Conservation (phyloP, 1,139 yeast genomes). For the Suhomyces panamericanus region DNA sequence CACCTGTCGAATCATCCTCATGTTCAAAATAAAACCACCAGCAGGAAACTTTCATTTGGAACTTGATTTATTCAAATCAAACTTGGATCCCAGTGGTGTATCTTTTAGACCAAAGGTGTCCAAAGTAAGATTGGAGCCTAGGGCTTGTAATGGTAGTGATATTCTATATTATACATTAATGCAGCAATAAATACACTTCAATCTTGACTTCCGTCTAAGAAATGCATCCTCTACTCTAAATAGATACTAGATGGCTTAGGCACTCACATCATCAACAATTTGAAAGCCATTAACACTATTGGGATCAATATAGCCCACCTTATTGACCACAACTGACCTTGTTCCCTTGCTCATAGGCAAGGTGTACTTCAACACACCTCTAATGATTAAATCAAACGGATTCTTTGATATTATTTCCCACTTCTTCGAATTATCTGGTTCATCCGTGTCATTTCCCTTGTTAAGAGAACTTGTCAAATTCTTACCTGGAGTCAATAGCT, state of each 20-base stretch:
- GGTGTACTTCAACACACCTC: conserved; percentile 79
- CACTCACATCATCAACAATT: conserved; percentile 2
- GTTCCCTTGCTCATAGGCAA: conserved; percentile 62
- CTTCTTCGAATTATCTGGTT: conserved; percentile 48
- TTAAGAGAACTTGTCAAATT: conserved; percentile 45
- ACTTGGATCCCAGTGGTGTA: conserved; percentile 52
- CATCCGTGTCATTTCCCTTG: conserved; percentile 12
- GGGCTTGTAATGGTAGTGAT: conserved; percentile 9
- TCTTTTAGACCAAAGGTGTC: conserved; percentile 59
- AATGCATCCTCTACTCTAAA: background rate
- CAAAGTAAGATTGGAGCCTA: conserved; percentile 31
- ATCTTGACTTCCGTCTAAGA: conserved; percentile 4
- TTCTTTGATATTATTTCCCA: conserved; percentile 78
- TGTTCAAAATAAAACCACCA: conserved; percentile 46
- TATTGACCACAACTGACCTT: conserved; percentile 63
- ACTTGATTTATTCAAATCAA: conserved; percentile 49
- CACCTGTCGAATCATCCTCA: conserved; percentile 32
- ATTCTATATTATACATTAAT: conserved; percentile 11
- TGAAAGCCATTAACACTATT: conserved; percentile 13
- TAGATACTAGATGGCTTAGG: background rate
- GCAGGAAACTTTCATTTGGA: conserved; percentile 34
- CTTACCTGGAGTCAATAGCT: conserved; percentile 72
- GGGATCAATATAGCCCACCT: conserved; percentile 61
- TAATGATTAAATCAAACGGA: conserved; percentile 81
- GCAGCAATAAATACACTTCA: conserved; percentile 1